Percentiles rank a stretch among this genome's conserved stretches.
These are phyloP conservation scores for Aspergillus vadensis DNA, from an alignment of 2,329 filamentous ascomycete species.

Conservation along the genomic window DNA sequence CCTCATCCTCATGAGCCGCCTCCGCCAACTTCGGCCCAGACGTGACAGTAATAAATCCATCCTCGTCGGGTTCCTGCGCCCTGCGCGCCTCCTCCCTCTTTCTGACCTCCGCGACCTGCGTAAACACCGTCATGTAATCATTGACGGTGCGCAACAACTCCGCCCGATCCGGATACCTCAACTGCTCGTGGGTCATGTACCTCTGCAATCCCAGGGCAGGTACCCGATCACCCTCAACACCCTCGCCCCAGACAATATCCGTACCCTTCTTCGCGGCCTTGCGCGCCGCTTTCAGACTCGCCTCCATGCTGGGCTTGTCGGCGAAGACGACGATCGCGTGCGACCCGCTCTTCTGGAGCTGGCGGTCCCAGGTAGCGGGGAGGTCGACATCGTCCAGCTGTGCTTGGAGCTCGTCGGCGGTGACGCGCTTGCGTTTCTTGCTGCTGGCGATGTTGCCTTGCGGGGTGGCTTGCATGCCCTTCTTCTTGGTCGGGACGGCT, in stretches of 20 bases:
- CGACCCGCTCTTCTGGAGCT: constrained; percentile 71
- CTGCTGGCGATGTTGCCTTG: constrained; percentile 31
- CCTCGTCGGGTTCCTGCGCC: constrained; percentile 82
- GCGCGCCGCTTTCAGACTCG: constrained; percentile 74
- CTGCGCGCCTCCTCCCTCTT: constrained; percentile 62
- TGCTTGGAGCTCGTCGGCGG: constrained; percentile 51
- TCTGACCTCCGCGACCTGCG: constrained; percentile 66
- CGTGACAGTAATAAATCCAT: constrained; percentile 92
- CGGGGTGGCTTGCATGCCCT: constrained; percentile 17
- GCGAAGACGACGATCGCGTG: constrained; percentile 82
- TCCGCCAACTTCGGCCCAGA: constrained; percentile 71
- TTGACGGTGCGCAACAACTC: constrained; percentile 75
- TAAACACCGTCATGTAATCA: constrained; percentile 81
- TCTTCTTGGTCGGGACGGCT: constrained; percentile 45
- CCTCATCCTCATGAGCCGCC: constrained; percentile 73
- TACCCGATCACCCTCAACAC: constrained; percentile 55
- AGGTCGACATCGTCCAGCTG: constrained; percentile 64
- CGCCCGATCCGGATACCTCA: constrained; percentile 69
- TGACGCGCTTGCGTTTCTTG: constrained; percentile 60
- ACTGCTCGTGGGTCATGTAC: constrained; percentile 66
- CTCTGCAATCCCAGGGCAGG: constrained; percentile 56
- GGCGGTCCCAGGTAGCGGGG: constrained; percentile 72
- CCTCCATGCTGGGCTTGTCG: constrained; percentile 75
- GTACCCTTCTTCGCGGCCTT: constrained; percentile 53
- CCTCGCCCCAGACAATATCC: constrained; percentile 67